Conservation (phyloP, 2,329 filamentous ascomycete genomes). For the Tolypocladium guangdongense region DNA sequence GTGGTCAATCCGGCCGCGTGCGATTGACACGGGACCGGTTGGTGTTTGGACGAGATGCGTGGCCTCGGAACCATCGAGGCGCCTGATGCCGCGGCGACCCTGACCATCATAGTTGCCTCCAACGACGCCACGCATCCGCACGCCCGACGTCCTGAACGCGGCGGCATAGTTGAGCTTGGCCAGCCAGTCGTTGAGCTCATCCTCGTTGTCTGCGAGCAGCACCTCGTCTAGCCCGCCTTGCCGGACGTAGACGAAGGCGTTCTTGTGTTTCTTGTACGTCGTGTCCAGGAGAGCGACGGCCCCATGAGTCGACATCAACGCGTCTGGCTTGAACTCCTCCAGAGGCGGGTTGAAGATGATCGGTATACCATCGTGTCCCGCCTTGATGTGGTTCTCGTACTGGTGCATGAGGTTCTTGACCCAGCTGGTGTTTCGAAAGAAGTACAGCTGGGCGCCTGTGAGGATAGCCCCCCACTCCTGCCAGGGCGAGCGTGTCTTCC, state of each 20-base stretch:
- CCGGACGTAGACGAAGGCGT: slow-evolving; percentile 84
- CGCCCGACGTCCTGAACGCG: slow-evolving; percentile 82
- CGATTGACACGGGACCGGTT: slow-evolving; percentile 62
- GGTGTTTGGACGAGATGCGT: slow-evolving; percentile 55
- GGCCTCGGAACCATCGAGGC: slow-evolving; percentile 54
- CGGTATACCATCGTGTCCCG: slow-evolving; percentile 62
- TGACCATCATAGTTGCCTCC: slow-evolving; percentile 81
- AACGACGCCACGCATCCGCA: slow-evolving; percentile 79
- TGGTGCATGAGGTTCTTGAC: slow-evolving; percentile 85
- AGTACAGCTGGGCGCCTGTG: slow-evolving; percentile 92
- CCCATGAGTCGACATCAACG: slow-evolving; percentile 84
- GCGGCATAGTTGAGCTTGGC: slow-evolving; percentile 94
- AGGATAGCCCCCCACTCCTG: slow-evolving; percentile 97
- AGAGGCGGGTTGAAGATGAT: slow-evolving; percentile 86
- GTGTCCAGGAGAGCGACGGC: slow-evolving; percentile 80
- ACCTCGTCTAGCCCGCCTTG: slow-evolving; percentile 83
- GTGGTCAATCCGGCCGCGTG: slow-evolving; percentile 62
- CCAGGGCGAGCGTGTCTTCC: slow-evolving; percentile 91
- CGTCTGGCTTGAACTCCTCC: slow-evolving; percentile 87
- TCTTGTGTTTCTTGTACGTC: slow-evolving; percentile 89
- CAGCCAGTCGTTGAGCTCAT: slow-evolving; percentile 93
- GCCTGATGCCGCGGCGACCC: slow-evolving; percentile 57
- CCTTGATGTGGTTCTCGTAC: slow-evolving; percentile 70
- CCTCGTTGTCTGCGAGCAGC: slow-evolving; percentile 79
- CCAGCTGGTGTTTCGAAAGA: slow-evolving; percentile 91